These are phyloP conservation scores for Blastobotrys aristatus DNA, from an alignment of 1,139 yeast species.

Conservation along the genomic window DNA sequence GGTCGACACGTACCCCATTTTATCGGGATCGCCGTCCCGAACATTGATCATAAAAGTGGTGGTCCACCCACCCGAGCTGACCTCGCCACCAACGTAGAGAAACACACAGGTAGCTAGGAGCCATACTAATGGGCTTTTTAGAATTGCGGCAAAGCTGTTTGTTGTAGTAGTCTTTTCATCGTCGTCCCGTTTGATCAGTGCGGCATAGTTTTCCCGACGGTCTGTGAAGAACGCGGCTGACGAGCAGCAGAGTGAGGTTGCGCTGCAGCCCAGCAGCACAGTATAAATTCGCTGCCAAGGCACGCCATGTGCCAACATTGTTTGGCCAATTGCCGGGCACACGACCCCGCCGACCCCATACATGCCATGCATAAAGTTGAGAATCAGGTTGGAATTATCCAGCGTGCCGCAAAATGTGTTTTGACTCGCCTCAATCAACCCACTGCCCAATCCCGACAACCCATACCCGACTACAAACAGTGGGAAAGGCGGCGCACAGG, in stretches of 20 bases:
- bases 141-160: background rate
- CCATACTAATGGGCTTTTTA: constrained; percentile 44
- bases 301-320: constrained; percentile 44
- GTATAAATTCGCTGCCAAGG: constrained; percentile 52
- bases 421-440: constrained; percentile 49
- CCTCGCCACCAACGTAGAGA: constrained; percentile 64
- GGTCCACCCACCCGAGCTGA: constrained; percentile 63
- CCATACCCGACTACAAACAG: constrained; percentile 49
- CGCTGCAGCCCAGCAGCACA: constrained; percentile 42
- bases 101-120: constrained; percentile 49
- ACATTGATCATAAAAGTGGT: constrained; percentile 56
- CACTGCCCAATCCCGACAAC: constrained; percentile 56
- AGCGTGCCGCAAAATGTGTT: constrained; percentile 53
- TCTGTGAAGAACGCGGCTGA: constrained; percentile 18
- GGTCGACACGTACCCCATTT: constrained; percentile 58
- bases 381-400: constrained; percentile 44
- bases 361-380: constrained; percentile 52
- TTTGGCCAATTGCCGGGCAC: constrained; percentile 53
- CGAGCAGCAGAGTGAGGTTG: constrained; percentile 24
- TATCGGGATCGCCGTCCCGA: constrained; percentile 42
- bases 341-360: constrained; percentile 62
- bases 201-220: background rate
- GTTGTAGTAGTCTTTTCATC: background rate
- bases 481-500: constrained; percentile 38
- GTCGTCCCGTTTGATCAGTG: background rate